Evolutionary conservation across 2,329 filamentous ascomycete species (phyloP).

Genomic region (Diaporthe aspalathi): DNA sequence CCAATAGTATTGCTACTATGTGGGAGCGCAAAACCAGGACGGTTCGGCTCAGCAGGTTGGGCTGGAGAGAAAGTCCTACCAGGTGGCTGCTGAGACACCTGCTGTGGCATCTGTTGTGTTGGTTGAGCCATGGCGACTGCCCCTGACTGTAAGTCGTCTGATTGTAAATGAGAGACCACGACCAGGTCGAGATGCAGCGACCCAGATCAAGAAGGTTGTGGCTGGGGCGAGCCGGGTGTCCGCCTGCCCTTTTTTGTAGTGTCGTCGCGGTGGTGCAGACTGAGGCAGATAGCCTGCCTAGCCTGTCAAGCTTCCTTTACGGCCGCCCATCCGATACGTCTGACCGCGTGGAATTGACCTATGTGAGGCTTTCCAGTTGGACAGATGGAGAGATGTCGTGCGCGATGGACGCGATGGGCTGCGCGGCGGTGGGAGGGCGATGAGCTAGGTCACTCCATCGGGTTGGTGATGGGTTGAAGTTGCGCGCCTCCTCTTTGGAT

Average conservation of each 20-base stretch:
- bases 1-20: neutral
- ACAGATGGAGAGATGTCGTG: neutral
- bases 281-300: conserved; percentile 40
- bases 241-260: neutral
- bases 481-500: conserved; percentile 30
- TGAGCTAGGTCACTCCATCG: conserved; percentile 19
- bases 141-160: neutral
- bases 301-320: conserved; percentile 30
- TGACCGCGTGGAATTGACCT: conserved; percentile 11
- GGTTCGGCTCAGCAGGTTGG: conserved; percentile 70
- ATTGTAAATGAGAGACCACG: neutral
- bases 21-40: conserved; percentile 63
- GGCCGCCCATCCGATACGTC: conserved; percentile 32
- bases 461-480: conserved; percentile 33
- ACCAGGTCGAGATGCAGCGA: neutral
- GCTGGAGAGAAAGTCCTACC: conserved; percentile 71
- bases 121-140: conserved; percentile 41
- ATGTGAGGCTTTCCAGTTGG: neutral
- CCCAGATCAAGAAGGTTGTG: neutral
- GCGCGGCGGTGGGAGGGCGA: conserved; percentile 8
- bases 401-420: conserved; percentile 23
- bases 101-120: conserved; percentile 51
- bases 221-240: neutral
- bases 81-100: conserved; percentile 44
- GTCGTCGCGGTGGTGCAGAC: conserved; percentile 33